Conservation (phyloP, 352 stramenopile genomes). For the Globisporangium uncinulatum region DNA sequence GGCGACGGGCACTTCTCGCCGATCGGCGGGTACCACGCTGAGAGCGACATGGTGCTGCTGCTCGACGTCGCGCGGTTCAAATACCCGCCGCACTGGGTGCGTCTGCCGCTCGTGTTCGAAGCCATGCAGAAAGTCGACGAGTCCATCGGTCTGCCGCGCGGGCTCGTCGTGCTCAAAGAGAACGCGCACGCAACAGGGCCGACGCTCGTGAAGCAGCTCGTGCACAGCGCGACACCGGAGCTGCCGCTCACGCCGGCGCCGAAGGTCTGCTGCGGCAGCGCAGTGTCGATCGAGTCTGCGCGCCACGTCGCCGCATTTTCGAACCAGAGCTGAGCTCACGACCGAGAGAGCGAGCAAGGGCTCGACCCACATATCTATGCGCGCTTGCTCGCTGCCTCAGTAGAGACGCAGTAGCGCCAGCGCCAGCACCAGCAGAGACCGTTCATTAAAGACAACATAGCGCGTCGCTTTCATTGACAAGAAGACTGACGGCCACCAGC, state of each 20-base stretch:
- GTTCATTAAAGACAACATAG: not conserved
- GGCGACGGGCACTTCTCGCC: slow-evolving; percentile 96
- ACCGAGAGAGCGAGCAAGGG: not conserved
- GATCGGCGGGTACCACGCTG: slow-evolving; percentile 92
- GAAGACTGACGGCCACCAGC: no score
- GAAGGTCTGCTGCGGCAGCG: slow-evolving; percentile 22
- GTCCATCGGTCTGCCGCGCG: slow-evolving; percentile 32
- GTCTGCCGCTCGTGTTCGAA: slow-evolving; percentile 42
- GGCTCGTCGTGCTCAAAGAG: slow-evolving; percentile 18
- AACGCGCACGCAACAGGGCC: slow-evolving; percentile 32
- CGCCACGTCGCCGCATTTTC: slow-evolving; percentile 17
- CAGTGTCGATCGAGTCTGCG: slow-evolving; percentile 21
- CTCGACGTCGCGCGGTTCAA: slow-evolving; percentile 96
- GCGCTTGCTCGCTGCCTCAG: not conserved
- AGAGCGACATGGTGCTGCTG: slow-evolving; percentile 91
- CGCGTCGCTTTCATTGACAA: no score
- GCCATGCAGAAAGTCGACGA: slow-evolving; percentile 44
- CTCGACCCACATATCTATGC: slow-evolving; percentile 8
- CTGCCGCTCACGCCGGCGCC: slow-evolving; percentile 26
- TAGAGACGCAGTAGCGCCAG: not conserved
- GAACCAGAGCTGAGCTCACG: slow-evolving; percentile 3
- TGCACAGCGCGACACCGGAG: slow-evolving; percentile 28
- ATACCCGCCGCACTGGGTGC: slow-evolving; percentile 90
- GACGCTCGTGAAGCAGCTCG: slow-evolving; percentile 39
- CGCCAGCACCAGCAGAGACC: no score